Conservation (phyloP, 2,329 filamentous ascomycete genomes). For the Gaeumannomyces tritici region DNA sequence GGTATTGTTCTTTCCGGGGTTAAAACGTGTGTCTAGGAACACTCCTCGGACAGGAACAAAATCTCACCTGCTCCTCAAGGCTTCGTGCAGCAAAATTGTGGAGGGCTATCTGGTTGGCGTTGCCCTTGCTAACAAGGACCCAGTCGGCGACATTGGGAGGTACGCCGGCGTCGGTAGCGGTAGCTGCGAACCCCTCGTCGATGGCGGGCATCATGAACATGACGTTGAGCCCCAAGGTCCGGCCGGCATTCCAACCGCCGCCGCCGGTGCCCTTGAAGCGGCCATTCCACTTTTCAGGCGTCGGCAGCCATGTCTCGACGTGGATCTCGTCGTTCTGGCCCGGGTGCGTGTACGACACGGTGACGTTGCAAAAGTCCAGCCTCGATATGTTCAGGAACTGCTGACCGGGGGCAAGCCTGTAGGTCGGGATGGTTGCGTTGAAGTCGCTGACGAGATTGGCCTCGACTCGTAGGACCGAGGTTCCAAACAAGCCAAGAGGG, state of each 20-base stretch:
- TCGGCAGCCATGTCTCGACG: conserved; percentile 21
- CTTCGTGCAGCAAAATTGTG: conserved; percentile 13
- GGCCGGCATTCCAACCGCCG: conserved; percentile 17
- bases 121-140: conserved; percentile 14
- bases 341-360: conserved; percentile 25
- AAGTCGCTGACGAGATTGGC: neutral
- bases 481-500: neutral
- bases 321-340: conserved; percentile 22
- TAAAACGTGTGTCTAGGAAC: neutral
- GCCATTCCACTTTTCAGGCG: conserved; percentile 18
- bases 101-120: conserved; percentile 12
- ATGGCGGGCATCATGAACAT: neutral
- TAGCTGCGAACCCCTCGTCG: conserved; percentile 8
- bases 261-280: conserved; percentile 25
- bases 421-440: neutral
- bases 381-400: neutral
- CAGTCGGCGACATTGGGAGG: conserved; percentile 7
- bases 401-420: neutral
- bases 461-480: neutral
- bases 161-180: conserved; percentile 21
- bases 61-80: conserved; percentile 10
- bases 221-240: neutral
- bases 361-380: conserved; percentile 24
- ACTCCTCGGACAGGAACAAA: neutral
- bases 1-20: neutral